A percentile compares a stretch with the other conserved stretches of the same genome.
These are phyloP conservation scores for Rubia yunnanensis DNA, from an alignment of 257 asterid species.

Conservation along the genomic window DNA sequence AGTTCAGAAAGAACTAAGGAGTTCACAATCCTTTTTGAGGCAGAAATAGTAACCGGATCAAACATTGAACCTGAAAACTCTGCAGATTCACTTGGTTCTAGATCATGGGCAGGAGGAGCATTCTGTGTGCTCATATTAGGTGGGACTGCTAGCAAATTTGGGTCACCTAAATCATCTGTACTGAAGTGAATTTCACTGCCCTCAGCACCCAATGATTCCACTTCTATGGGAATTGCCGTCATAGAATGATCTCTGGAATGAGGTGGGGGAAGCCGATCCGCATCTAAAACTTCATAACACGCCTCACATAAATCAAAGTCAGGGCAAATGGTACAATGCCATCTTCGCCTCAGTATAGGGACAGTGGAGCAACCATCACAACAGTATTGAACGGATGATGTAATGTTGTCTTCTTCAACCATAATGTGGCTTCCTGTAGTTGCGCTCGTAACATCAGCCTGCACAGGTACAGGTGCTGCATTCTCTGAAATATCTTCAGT, in stretches of 20 bases:
- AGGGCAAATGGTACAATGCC: slow-evolving; percentile 98
- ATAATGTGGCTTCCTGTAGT: slow-evolving; percentile 58
- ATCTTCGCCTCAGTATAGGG: slow-evolving; percentile 88
- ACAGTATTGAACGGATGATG: slow-evolving; percentile 94
- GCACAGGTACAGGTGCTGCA: slow-evolving; percentile 48
- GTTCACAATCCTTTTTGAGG: slow-evolving; percentile 93
- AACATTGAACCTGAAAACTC: slow-evolving; percentile 59
- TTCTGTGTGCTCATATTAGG: slow-evolving; percentile 49
- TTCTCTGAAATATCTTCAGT: slow-evolving; percentile 66
- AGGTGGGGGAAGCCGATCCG: slow-evolving; percentile 90
- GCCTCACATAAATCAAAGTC: slow-evolving; percentile 98
- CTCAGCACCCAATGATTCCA: slow-evolving; percentile 75
- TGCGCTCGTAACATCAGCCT: slow-evolving; percentile 49
- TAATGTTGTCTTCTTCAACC: slow-evolving; percentile 86
- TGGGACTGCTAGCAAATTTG: slow-evolving; percentile 55
- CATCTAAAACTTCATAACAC: slow-evolving; percentile 85
- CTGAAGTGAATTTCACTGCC: slow-evolving; percentile 79
- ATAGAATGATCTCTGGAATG: slow-evolving; percentile 94
- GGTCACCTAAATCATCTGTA: slow-evolving; percentile 54
- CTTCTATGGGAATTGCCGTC: slow-evolving; percentile 97
- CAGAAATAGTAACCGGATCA: slow-evolving; percentile 93
- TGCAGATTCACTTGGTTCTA: slow-evolving; percentile 67
- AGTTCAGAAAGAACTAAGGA: slow-evolving; percentile 87
- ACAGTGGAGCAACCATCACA: slow-evolving; percentile 99
- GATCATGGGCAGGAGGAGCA: slow-evolving; percentile 67